These are phyloP conservation scores for Penicillium sp. DNA, from an alignment of 2,329 filamentous ascomycete species.

Conservation along the genomic window DNA sequence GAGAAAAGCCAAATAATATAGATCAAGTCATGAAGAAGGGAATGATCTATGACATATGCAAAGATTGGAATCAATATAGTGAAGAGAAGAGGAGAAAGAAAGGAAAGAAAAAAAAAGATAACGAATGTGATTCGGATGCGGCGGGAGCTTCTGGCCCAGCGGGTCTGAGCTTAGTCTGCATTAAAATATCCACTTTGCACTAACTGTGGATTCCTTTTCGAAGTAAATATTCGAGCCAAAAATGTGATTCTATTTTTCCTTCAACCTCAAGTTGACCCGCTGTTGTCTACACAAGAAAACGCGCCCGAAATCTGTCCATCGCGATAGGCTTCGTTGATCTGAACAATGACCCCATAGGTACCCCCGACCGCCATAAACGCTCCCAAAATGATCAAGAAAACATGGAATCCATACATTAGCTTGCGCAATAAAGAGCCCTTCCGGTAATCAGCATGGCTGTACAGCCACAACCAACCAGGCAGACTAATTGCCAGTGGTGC, in stretches of 20 bases:
- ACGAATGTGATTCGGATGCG: background rate
- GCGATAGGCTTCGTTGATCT: slow-evolving; percentile 20
- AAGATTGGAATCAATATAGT: background rate
- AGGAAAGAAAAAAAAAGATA: background rate
- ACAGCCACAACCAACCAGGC: slow-evolving; percentile 54
- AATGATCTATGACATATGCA: background rate
- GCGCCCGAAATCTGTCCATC: slow-evolving; percentile 17
- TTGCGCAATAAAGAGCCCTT: slow-evolving; percentile 37
- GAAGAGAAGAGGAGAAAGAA: background rate
- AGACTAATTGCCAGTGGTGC: slow-evolving; percentile 52
- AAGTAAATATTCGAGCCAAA: background rate
- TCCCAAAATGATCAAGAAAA: slow-evolving; percentile 45
- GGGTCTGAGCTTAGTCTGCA: background rate
- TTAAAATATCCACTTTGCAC: background rate
- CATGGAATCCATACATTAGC: slow-evolving; percentile 42
- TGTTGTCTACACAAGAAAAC: slow-evolving; percentile 21
- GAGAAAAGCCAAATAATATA: background rate
- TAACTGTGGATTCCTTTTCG: background rate
- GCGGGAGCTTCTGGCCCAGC: background rate
- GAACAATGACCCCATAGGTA: slow-evolving; percentile 30
- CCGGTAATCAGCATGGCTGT: slow-evolving; percentile 47
- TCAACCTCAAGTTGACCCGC: slow-evolving; percentile 8
- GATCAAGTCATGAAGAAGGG: background rate
- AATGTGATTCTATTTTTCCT: background rate
- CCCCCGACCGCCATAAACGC: slow-evolving; percentile 51